phyloP scores from a whole-genome alignment of 225 moss, liverwort and hornwort species.

The Straminergon stramineum region DNA sequence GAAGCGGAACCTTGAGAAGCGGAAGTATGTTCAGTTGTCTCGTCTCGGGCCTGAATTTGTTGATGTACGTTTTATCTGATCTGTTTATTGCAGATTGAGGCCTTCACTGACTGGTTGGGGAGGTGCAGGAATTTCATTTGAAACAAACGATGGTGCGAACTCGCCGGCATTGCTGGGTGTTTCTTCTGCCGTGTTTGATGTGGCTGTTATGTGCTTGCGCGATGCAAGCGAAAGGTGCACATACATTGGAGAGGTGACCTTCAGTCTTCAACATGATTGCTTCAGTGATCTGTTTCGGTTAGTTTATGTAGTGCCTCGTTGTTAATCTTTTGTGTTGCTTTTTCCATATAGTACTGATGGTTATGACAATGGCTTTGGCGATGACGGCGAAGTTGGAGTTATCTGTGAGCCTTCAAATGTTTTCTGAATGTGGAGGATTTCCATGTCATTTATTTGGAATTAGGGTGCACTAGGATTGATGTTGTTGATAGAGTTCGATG shows the following conservation, averaged over 20 bases:
- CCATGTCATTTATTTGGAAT: background rate
- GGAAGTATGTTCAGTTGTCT: background rate
- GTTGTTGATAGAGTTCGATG: background rate
- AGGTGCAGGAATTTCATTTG: background rate
- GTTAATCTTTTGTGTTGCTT: background rate
- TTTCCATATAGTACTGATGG: background rate
- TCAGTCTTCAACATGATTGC: background rate
- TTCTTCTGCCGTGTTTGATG: background rate
- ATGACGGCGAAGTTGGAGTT: background rate
- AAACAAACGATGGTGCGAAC: background rate
- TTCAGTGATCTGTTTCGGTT: background rate
- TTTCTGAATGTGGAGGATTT: background rate
- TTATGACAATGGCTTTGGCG: background rate
- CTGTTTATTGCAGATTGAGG: background rate
- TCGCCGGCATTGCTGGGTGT: background rate
- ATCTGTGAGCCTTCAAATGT: background rate
- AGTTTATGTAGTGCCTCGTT: background rate
- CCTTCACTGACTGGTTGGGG: background rate
- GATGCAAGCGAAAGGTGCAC: background rate
- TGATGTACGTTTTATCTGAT: background rate
- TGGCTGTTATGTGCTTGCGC: background rate
- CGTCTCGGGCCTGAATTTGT: background rate
- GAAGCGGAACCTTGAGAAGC: background rate
- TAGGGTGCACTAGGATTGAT: background rate
- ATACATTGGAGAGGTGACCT: slow-evolving; percentile 13